Percentiles rank a stretch among this genome's conserved stretches.
Conservation (phyloP, 2,329 filamentous ascomycete species). For the Colletotrichum lupini region DNA sequence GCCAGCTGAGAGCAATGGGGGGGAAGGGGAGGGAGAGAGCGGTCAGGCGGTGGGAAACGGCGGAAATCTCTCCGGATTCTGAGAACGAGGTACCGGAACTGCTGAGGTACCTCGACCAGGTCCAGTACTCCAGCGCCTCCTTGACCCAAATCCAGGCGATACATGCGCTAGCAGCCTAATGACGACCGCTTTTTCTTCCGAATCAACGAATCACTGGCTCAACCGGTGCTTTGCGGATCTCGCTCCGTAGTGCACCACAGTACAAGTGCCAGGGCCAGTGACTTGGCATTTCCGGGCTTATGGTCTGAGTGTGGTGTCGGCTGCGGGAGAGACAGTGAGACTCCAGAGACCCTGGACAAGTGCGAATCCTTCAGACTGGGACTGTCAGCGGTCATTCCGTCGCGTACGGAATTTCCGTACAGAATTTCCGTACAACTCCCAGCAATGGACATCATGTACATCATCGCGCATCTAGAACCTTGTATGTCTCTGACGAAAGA, state of each 20-base stretch:
- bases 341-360: neutral
- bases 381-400: slow-evolving; percentile 6
- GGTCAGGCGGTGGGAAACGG: slow-evolving; percentile 5
- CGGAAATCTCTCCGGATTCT: neutral
- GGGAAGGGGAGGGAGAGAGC: neutral
- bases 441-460: neutral
- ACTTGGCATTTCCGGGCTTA: slow-evolving; percentile 27
- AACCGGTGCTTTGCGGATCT: slow-evolving; percentile 10
- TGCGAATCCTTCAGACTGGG: slow-evolving; percentile 13
- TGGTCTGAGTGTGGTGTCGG: slow-evolving; percentile 21
- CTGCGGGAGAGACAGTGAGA: slow-evolving; percentile 7
- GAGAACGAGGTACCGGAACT: neutral
- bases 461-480: neutral
- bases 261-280: neutral
- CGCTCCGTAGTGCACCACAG: neutral
- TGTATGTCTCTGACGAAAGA: neutral
- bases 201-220: neutral
- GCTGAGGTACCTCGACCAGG: neutral
- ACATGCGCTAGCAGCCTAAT: slow-evolving; percentile 1
- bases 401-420: neutral
- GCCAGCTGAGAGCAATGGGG: neutral
- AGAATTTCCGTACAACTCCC: neutral
- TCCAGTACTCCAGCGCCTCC: neutral
- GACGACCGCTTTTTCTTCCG: slow-evolving; percentile 1
- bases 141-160: neutral